These are phyloP conservation scores for Neospermospora avenae DNA, from an alignment of 2,329 filamentous ascomycete genomes.

Conservation along the genomic window DNA sequence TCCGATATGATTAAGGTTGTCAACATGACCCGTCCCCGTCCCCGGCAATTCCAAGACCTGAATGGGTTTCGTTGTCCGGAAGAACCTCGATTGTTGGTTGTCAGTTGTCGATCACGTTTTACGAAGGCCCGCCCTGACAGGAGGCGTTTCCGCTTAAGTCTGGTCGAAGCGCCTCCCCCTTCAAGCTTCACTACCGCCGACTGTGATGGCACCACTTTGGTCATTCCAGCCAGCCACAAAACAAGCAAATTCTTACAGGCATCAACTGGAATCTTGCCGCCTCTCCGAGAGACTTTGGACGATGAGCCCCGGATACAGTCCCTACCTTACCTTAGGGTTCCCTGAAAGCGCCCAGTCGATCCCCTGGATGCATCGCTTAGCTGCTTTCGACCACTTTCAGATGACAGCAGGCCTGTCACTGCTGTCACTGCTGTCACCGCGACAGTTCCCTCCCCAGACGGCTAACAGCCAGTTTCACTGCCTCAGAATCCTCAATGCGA, in stretches of 20 bases:
- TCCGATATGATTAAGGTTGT: slow-evolving; percentile 15
- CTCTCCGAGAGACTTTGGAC: slow-evolving; percentile 17
- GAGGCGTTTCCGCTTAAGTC: slow-evolving; percentile 27
- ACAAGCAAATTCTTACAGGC: slow-evolving; percentile 3
- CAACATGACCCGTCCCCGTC: background rate
- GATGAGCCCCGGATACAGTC: background rate
- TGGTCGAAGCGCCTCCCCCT: slow-evolving; percentile 2
- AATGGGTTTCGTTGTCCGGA: slow-evolving; percentile 15
- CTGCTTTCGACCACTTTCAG: slow-evolving; percentile 13
- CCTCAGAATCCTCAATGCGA: slow-evolving; percentile 27
- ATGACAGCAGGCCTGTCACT: background rate
- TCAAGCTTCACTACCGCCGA: slow-evolving; percentile 1
- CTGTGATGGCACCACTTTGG: slow-evolving; percentile 3
- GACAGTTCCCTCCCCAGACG: slow-evolving; percentile 22
- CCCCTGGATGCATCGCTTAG: slow-evolving; percentile 20
- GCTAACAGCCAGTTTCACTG: slow-evolving; percentile 33
- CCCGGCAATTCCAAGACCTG: slow-evolving; percentile 11
- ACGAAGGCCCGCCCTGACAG: slow-evolving; percentile 23
- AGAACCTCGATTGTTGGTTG: slow-evolving; percentile 6
- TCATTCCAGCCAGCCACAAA: background rate
- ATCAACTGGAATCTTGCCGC: slow-evolving; percentile 10
- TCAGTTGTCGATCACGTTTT: slow-evolving; percentile 22
- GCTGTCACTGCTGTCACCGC: background rate
- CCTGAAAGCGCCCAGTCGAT: background rate
- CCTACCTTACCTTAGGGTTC: background rate